Percentiles rank a stretch among this genome's conserved stretches.
phyloP scores from a whole-genome alignment of 2,329 filamentous ascomycete species.

The Trichoderma sp. region DNA sequence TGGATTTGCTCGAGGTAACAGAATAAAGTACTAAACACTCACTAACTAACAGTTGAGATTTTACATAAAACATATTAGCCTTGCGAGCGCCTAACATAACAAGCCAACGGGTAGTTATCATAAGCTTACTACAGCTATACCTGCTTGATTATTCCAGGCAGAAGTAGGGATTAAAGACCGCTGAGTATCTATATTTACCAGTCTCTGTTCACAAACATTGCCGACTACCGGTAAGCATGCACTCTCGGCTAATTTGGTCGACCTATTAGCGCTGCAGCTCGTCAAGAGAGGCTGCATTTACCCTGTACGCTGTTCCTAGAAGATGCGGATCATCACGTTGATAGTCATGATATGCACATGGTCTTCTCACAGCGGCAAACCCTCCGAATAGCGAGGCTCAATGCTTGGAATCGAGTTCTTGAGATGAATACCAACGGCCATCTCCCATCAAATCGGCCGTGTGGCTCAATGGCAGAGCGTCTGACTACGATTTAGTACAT shows the following conservation, averaged over 20 bases:
- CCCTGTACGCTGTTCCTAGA: not conserved
- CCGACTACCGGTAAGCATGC: not conserved
- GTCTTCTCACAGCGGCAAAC: not conserved
- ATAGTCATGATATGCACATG: not conserved
- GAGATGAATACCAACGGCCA: not conserved
- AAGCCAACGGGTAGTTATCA: not conserved
- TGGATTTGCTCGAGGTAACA: not conserved
- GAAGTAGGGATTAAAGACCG: not conserved
- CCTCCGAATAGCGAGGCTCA: not conserved
- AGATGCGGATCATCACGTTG: not conserved
- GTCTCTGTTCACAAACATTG: not conserved
- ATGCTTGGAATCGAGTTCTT: not conserved
- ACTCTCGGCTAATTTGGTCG: not conserved
- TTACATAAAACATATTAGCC: not conserved
- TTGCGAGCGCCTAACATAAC: not conserved
- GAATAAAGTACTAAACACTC: not conserved
- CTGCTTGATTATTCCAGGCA: not conserved
- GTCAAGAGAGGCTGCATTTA: not conserved
- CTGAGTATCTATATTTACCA: not conserved
- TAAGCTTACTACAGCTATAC: not conserved
- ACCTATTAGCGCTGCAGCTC: not conserved
- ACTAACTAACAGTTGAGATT: not conserved
- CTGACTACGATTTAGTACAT: conserved; percentile 23
- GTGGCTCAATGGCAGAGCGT: conserved; percentile 26
- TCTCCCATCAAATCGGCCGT: conserved; percentile 15